A percentile compares a stretch with the other conserved stretches of the same genome.
Conservation (phyloP, 2,329 filamentous ascomycete species). For the Cercospora janseana region DNA sequence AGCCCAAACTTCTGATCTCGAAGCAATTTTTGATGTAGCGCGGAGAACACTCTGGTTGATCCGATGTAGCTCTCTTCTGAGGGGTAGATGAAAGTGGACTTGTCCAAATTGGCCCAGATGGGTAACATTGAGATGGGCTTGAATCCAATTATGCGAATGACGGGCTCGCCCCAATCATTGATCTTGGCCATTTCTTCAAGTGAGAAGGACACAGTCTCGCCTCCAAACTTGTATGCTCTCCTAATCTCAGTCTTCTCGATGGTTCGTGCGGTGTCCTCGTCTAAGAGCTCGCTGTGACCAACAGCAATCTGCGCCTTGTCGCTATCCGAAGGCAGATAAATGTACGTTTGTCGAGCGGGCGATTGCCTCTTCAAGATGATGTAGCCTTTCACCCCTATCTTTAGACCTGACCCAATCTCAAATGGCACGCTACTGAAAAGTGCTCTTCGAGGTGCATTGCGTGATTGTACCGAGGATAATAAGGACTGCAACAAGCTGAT, state of each 20-base stretch:
- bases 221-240: constrained; percentile 95
- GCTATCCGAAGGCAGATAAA: constrained; percentile 71
- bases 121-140: constrained; percentile 74
- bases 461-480: constrained; percentile 85
- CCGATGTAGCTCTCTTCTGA: constrained; percentile 87
- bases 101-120: constrained; percentile 80
- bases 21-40: constrained; percentile 82
- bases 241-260: constrained; percentile 79
- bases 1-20: constrained; percentile 77
- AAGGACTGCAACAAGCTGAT: constrained; percentile 76
- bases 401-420: constrained; percentile 79
- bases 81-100: constrained; percentile 89
- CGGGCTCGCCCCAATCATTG: constrained; percentile 74
- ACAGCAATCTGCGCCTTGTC: constrained; percentile 78
- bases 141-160: constrained; percentile 90
- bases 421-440: constrained; percentile 84
- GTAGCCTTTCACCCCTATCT: constrained; percentile 90
- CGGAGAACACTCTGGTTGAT: constrained; percentile 88
- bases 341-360: constrained; percentile 77
- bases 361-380: constrained; percentile 82
- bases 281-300: constrained; percentile 70
- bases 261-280: constrained; percentile 71
- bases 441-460: constrained; percentile 78
- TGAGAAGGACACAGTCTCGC: constrained; percentile 81
- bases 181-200: constrained; percentile 78